Percentiles rank a stretch among this genome's conserved stretches.
phyloP scores from a whole-genome alignment of 768 basidiomycete species.

The Saitozyma sp. region DNA sequence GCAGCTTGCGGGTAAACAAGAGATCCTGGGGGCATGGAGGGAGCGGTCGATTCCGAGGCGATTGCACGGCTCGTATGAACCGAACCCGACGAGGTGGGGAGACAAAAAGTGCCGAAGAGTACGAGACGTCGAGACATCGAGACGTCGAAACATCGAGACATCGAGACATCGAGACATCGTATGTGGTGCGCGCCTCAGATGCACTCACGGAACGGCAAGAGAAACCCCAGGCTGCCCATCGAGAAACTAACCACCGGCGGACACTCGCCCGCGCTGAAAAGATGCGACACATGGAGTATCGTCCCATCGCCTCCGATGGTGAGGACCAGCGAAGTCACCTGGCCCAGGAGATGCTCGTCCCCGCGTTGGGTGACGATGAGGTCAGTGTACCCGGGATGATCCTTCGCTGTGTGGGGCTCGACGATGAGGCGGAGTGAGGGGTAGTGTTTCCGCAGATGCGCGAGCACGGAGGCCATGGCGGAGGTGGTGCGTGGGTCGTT shows the following conservation, averaged over 20 bases:
- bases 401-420: conserved; percentile 37
- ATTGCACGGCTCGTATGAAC: no score
- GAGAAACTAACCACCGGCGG: conserved; percentile 89
- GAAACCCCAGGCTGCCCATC: conserved; percentile 89
- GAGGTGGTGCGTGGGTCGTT: conserved; percentile 43
- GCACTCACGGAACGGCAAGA: conserved; percentile 85
- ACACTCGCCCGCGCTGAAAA: conserved; percentile 86
- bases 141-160: not conserved
- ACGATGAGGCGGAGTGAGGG: conserved; percentile 33
- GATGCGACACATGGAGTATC: conserved; percentile 85
- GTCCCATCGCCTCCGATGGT: conserved; percentile 95
- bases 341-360: conserved; percentile 25
- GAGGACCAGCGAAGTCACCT: conserved; percentile 74
- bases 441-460: conserved; percentile 25
- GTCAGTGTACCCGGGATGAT: conserved; percentile 24
- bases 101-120: not conserved
- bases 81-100: not conserved
- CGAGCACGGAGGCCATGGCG: conserved; percentile 41
- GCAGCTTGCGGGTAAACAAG: no score
- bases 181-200: not conserved
- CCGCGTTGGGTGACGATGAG: conserved; percentile 24
- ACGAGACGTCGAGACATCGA: no score
- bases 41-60: no score
- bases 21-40: no score
- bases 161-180: no score